Evolutionary conservation across 192 early-diverging fungal species (phyloP).

Genomic region (Coemansia sp.): DNA sequence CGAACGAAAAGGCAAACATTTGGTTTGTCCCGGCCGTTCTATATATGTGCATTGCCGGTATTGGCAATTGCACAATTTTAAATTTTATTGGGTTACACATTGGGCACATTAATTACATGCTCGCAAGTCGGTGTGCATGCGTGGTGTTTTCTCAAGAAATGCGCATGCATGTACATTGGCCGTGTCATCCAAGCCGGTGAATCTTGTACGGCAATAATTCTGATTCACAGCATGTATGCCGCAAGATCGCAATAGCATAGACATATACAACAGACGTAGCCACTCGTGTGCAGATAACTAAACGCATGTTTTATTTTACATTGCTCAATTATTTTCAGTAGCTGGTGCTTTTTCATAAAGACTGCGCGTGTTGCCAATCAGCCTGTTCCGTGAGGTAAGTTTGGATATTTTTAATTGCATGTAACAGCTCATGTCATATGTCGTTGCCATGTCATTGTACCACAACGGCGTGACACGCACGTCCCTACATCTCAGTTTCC

Average conservation of each 20-base stretch:
- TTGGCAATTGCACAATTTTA: constrained; percentile 5
- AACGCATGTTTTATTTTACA: neutral
- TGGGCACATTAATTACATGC: neutral
- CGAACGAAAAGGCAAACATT: neutral
- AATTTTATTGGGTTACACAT: neutral
- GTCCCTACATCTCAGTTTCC: constrained; percentile 11
- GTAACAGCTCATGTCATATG: neutral
- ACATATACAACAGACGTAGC: neutral
- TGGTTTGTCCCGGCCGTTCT: neutral
- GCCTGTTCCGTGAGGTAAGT: constrained; percentile 5
- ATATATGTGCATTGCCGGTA: constrained; percentile 15
- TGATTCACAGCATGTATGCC: neutral
- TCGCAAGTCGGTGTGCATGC: constrained; percentile 2
- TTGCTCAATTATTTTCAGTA: neutral
- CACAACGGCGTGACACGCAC: neutral
- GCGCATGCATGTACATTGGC: constrained; percentile 1
- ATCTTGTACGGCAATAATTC: neutral
- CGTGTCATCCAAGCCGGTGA: neutral
- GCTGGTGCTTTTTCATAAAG: neutral
- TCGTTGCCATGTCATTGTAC: neutral
- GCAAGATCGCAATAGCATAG: neutral
- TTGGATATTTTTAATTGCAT: constrained; percentile 3
- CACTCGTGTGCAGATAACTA: constrained; percentile 1
- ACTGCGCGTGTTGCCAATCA: neutral
- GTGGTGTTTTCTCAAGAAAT: constrained; percentile 6